phyloP scores from a whole-genome alignment of 2,329 filamentous ascomycete species.

The Monosporascus sp. region DNA sequence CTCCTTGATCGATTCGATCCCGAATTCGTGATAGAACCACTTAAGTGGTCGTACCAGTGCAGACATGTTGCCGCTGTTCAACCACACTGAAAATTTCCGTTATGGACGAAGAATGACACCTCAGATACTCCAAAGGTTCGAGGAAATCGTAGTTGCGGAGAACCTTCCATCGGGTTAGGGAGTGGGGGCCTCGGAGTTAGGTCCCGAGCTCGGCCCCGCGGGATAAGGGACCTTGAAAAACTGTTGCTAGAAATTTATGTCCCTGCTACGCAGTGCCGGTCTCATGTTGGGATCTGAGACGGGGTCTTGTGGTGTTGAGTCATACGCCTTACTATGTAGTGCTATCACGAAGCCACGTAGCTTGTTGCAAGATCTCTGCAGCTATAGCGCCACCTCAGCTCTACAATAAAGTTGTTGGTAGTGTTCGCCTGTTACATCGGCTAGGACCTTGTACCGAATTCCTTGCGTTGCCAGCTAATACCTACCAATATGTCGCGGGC shows the following conservation, averaged over 20 bases:
- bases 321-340: too few relatives aligned
- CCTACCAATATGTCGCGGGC: neutral
- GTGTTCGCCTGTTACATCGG: too few relatives aligned
- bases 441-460: neutral
- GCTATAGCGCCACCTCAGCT: too few relatives aligned
- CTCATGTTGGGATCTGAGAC: too few relatives aligned
- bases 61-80: constrained; percentile 12
- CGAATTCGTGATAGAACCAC: constrained; percentile 41
- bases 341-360: too few relatives aligned
- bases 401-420: too few relatives aligned
- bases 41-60: constrained; percentile 12
- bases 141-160: neutral
- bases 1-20: constrained; percentile 38
- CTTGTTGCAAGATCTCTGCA: too few relatives aligned
- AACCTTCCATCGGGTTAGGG: neutral
- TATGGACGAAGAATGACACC: neutral
- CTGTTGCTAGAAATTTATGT: too few relatives aligned
- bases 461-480: neutral
- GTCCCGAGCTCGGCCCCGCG: neutral
- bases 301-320: too few relatives aligned
- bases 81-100: neutral
- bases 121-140: neutral
- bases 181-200: neutral
- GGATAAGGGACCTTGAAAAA: too few relatives aligned
- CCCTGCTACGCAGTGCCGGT: too few relatives aligned